phyloP scores from a whole-genome alignment of 371 early-diverging fungal species.

The Haplosporangium sp. region DNA sequence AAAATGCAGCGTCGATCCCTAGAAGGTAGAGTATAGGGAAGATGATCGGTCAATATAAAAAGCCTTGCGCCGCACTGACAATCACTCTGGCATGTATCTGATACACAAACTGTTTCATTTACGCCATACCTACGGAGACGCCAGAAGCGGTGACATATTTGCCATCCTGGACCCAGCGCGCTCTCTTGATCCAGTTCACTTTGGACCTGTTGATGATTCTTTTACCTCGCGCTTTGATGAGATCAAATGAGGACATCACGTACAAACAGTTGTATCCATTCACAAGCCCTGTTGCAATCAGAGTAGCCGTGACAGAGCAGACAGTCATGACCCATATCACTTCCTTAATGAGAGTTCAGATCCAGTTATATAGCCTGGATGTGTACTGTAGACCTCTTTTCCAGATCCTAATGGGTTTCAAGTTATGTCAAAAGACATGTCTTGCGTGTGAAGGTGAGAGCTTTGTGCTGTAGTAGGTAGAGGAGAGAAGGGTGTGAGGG shows the following conservation, averaged over 20 bases:
- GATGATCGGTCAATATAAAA: too few relatives aligned
- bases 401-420: not conserved
- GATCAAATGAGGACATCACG: not conserved
- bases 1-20: conserved; percentile 29
- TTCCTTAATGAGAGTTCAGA: conserved; percentile 5
- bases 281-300: conserved; percentile 51
- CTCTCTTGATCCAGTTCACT: conserved; percentile 54
- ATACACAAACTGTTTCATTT: not conserved
- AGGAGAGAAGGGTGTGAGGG: too few relatives aligned
- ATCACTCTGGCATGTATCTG: too few relatives aligned
- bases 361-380: not conserved
- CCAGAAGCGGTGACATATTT: conserved; percentile 55
- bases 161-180: conserved; percentile 58
- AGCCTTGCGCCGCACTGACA: too few relatives aligned
- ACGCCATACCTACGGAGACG: conserved; percentile 3
- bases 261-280: conserved; percentile 44
- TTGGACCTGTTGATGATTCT: not conserved
- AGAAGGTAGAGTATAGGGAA: not conserved
- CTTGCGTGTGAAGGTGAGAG: too few relatives aligned
- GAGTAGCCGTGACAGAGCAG: conserved; percentile 53
- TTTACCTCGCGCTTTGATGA: not conserved
- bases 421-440: not conserved
- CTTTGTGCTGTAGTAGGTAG: too few relatives aligned
- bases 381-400: not conserved
- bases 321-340: conserved; percentile 23